Conservation (phyloP, 192 early-diverging fungal species). For the Cetraspora pellucida region DNA sequence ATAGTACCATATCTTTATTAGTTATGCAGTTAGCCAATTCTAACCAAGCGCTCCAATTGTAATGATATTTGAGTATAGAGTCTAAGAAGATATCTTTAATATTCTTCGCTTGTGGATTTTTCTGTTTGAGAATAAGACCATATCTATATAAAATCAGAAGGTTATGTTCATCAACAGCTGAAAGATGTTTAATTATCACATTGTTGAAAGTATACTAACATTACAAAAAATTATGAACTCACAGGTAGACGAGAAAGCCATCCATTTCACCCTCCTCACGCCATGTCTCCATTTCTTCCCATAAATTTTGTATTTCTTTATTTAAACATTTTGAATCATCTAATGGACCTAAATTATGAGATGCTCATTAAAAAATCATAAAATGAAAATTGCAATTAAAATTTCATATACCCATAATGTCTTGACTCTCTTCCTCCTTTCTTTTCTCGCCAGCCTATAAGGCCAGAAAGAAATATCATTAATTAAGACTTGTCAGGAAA, state of each 20-base stretch:
- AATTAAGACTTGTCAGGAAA: too few species aligned
- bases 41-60: conserved; percentile 93
- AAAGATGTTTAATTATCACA: not conserved
- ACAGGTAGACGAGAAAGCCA: conserved; percentile 71
- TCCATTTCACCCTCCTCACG: conserved; percentile 56
- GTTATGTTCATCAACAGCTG: conserved; percentile 24
- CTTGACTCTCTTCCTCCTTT: conserved; percentile 58
- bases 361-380: not conserved
- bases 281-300: conserved; percentile 46
- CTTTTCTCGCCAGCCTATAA: conserved; percentile 60
- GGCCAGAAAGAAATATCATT: not conserved
- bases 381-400: not conserved
- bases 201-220: not conserved
- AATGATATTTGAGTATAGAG: conserved; percentile 73
- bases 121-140: conserved; percentile 52
- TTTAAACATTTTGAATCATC: conserved; percentile 52
- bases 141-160: conserved; percentile 46
- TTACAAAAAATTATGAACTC: conserved; percentile 33
- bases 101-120: conserved; percentile 49
- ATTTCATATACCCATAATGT: conserved; percentile 51
- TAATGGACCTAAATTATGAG: conserved; percentile 39
- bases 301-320: conserved; percentile 49
- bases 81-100: conserved; percentile 53
- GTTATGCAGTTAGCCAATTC: conserved; percentile 55
- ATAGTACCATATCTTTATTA: conserved; percentile 13